Conservation (phyloP, 2,329 filamentous ascomycete species). For the Aspergillus ochraceoroseus region DNA sequence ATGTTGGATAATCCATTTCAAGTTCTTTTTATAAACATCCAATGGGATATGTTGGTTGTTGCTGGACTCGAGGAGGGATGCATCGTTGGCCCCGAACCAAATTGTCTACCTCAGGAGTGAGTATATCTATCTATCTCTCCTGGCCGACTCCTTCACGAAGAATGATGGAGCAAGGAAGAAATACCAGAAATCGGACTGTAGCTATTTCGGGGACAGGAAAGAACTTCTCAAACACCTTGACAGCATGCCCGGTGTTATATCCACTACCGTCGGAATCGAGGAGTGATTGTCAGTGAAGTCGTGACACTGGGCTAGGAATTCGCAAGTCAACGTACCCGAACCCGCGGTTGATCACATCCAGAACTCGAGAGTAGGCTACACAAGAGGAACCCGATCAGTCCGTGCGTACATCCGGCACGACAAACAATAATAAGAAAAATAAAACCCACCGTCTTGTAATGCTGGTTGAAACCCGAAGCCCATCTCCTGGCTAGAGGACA, state of each 20-base stretch:
- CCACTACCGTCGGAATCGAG: too few species aligned
- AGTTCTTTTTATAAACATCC: constrained; percentile 67
- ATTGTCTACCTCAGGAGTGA: constrained; percentile 53
- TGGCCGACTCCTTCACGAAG: too few species aligned
- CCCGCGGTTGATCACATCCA: constrained; percentile 86
- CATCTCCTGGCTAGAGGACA: constrained; percentile 54
- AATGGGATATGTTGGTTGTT: constrained; percentile 67
- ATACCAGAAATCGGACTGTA: constrained; percentile 43
- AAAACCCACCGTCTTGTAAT: constrained; percentile 60
- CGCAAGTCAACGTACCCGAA: constrained; percentile 51
- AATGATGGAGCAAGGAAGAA: background rate
- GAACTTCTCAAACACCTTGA: constrained; percentile 64
- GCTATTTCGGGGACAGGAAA: constrained; percentile 62
- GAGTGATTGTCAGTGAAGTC: background rate
- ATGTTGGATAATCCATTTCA: constrained; percentile 67
- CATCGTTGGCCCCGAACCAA: constrained; percentile 88
- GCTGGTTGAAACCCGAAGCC: constrained; percentile 72
- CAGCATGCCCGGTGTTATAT: constrained; percentile 72
- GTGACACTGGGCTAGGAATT: background rate
- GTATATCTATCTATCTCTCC: background rate
- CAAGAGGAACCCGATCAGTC: constrained; percentile 12
- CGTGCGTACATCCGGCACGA: constrained; percentile 1
- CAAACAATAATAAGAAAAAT: background rate
- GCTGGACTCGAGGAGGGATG: constrained; percentile 60
- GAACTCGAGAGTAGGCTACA: constrained; percentile 65